These are phyloP conservation scores for Zygoascus meyerae DNA, from an alignment of 1,139 yeast genomes.

Conservation along the genomic window DNA sequence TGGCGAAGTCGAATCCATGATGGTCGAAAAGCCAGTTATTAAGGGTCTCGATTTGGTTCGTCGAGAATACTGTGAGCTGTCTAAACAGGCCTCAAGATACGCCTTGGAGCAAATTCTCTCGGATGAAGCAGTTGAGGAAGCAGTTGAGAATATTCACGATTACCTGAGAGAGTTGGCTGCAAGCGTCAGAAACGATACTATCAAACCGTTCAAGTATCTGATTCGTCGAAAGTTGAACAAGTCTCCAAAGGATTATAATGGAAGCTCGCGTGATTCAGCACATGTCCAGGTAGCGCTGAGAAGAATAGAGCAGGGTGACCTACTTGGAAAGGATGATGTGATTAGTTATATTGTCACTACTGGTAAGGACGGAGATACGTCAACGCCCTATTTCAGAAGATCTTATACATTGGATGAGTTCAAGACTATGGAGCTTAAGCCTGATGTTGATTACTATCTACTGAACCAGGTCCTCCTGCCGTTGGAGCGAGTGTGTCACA, in stretches of 20 bases:
- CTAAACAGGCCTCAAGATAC: slow-evolving; percentile 79
- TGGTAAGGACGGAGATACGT: slow-evolving; percentile 35
- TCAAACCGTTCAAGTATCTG: slow-evolving; percentile 54
- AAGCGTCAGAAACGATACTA: slow-evolving; percentile 55
- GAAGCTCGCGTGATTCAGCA: slow-evolving; percentile 70
- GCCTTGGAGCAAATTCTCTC: slow-evolving; percentile 68
- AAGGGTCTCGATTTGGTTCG: slow-evolving; percentile 97
- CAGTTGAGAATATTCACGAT: slow-evolving; percentile 65
- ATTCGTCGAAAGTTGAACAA: slow-evolving; percentile 38
- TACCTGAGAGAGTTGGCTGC: slow-evolving; percentile 58
- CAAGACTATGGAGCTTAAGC: slow-evolving; percentile 47
- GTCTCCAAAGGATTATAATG: slow-evolving; percentile 36
- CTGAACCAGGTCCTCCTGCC: slow-evolving; percentile 91
- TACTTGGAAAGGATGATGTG: slow-evolving; percentile 83
- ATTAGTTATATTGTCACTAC: slow-evolving; percentile 76
- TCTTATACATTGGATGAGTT: slow-evolving; percentile 77
- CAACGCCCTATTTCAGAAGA: slow-evolving; percentile 42
- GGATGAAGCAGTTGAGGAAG: slow-evolving; percentile 71
- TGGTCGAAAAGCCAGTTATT: slow-evolving; percentile 36
- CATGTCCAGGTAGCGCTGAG: slow-evolving; percentile 90
- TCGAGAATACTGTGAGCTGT: slow-evolving; percentile 90
- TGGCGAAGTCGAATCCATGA: background rate
- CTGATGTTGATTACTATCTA: slow-evolving; percentile 75
- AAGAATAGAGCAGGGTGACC: slow-evolving; percentile 71
- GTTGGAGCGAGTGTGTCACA: slow-evolving; percentile 77